These are phyloP conservation scores for Chaetoscypha palmicola DNA, from an alignment of 2,329 filamentous ascomycete species.

Conservation along the genomic window DNA sequence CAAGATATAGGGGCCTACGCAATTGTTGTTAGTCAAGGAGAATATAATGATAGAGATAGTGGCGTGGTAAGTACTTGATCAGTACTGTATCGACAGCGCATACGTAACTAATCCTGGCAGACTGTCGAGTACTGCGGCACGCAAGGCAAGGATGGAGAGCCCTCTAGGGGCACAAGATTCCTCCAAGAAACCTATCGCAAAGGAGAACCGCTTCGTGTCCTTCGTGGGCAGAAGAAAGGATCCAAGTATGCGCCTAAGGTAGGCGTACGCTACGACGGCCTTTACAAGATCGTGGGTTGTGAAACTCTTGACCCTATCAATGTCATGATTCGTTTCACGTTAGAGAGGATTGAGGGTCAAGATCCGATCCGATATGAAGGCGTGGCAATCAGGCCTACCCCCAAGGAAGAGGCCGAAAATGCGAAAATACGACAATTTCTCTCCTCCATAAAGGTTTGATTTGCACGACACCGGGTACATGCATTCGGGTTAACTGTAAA, in stretches of 20 bases:
- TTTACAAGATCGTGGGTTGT: constrained; percentile 40
- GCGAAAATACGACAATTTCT: constrained; percentile 5
- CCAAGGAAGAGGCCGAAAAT: constrained; percentile 29
- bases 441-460: too few species aligned
- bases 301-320: constrained; percentile 34
- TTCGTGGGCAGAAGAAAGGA: constrained; percentile 37
- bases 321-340: constrained; percentile 41
- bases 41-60: constrained; percentile 43
- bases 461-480: too few species aligned
- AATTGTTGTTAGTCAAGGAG: constrained; percentile 41
- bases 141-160: constrained; percentile 25
- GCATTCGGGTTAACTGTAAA: too few species aligned
- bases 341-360: constrained; percentile 39
- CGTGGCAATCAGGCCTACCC: constrained; percentile 37
- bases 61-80: constrained; percentile 29
- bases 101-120: constrained; percentile 30
- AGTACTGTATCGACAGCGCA: too few species aligned
- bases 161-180: constrained; percentile 33
- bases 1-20: constrained; percentile 41
- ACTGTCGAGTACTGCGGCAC: constrained; percentile 47
- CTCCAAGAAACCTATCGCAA: constrained; percentile 36
- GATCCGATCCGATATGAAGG: constrained; percentile 40
- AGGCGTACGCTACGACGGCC: constrained; percentile 51
- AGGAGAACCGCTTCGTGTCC: constrained; percentile 40
- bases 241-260: constrained; percentile 37